Evolutionary conservation across 306 rosid species (phyloP).

Genomic region (Mimosa bimucronata): DNA sequence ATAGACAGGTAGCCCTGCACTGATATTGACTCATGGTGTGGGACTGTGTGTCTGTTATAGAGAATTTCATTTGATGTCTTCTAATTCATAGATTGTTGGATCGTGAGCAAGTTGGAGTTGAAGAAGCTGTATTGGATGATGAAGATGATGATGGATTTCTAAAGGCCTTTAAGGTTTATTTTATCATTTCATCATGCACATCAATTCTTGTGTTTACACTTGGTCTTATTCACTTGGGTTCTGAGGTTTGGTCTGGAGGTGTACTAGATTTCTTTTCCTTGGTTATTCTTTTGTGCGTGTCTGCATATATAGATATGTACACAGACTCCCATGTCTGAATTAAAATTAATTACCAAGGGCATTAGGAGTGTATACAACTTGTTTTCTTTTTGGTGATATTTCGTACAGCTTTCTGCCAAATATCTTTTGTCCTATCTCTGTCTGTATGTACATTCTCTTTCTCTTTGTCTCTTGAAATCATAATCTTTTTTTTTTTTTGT

Average conservation of each 20-base stretch:
- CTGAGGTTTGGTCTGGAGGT: conserved; percentile 21
- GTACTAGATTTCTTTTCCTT: conserved; percentile 14
- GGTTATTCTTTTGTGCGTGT: conserved; percentile 5
- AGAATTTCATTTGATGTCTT: conserved; percentile 32
- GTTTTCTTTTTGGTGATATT: too few species aligned
- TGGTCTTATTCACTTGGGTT: conserved; percentile 26
- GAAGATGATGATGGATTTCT: conserved; percentile 95
- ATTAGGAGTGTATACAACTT: neutral
- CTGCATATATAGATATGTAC: neutral
- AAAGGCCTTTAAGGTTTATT: conserved; percentile 87
- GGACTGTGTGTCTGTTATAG: neutral
- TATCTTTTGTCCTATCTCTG: conserved; percentile 4
- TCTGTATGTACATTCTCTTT: too few species aligned
- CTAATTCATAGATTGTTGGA: conserved; percentile 73
- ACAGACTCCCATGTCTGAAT: conserved; percentile 9
- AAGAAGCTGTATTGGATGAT: conserved; percentile 82
- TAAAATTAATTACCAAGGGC: neutral
- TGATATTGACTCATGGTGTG: conserved; percentile 13
- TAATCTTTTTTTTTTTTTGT: neutral
- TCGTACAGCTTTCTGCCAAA: neutral
- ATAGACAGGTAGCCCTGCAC: conserved; percentile 70
- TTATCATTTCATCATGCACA: conserved; percentile 32
- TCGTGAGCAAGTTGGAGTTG: conserved; percentile 89
- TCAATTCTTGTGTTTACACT: conserved; percentile 23
- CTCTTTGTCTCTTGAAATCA: too few species aligned